phyloP scores from a whole-genome alignment of 169 alveolate genomes.

The Plasmodium inui region DNA sequence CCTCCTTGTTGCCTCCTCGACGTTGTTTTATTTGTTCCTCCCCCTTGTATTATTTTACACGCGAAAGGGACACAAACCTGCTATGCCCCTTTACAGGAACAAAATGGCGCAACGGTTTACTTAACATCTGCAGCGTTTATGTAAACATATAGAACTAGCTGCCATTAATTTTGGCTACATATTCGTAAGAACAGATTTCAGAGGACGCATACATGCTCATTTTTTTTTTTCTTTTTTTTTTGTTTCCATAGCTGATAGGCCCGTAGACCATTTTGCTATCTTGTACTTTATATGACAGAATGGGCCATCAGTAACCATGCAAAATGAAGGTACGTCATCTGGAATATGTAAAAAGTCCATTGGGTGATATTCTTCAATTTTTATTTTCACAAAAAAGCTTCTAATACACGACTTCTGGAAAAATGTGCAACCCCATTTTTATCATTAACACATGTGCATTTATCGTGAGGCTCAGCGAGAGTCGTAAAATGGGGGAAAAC shows the following conservation, averaged over 20 bases:
- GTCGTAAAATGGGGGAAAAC: neutral
- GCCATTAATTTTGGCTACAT: neutral
- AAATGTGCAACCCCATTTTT: neutral
- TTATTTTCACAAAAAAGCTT: neutral
- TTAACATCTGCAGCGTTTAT: neutral
- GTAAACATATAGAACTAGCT: neutral
- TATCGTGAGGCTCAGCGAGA: neutral
- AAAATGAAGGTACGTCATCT: neutral
- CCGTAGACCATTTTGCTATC: neutral
- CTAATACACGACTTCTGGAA: neutral
- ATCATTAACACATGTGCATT: neutral
- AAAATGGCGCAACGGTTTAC: neutral
- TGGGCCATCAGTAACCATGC: neutral
- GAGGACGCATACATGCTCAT: neutral
- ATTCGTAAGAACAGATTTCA: neutral
- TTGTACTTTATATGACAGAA: neutral
- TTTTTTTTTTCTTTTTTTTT: neutral
- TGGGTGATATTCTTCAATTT: neutral
- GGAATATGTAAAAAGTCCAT: neutral
- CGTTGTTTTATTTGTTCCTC: neutral
- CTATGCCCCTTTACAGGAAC: neutral
- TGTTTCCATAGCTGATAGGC: neutral
- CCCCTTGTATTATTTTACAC: neutral
- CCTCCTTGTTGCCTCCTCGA: neutral
- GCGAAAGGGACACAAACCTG: neutral